Evolutionary conservation across 768 basidiomycete genomes (phyloP), one percentile per base, ranked within the genome.

Genomic region (Kwoniella dejecticola): DNA sequence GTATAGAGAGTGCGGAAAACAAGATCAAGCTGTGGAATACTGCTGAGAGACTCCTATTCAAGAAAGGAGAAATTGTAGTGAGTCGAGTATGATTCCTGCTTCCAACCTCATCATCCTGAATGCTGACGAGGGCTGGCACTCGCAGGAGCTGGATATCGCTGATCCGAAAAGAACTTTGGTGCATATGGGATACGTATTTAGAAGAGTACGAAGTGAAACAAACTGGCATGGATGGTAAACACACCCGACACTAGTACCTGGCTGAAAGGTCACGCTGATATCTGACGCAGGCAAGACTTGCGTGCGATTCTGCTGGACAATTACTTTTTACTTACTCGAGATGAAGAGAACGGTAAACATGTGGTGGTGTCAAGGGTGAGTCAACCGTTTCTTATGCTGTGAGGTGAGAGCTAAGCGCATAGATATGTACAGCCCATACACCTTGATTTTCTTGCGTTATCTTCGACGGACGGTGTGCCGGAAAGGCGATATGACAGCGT

Each of bases 21-120:
- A 91, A 91, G 75, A 91, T 93, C 66, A 91, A 91, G 72, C 87
- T 91, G 62, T 90, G 88, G 87, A 86, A 82, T 53, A 80, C 94
- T 2, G 86, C 85, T 66, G 90, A 94, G 79, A 87, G 84, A 68
- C 74, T 95, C 49, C 78, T 85, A 12, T 90, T 86, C 70, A 85
- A 86, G 70, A 86, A 83, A 64, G 91, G 89, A 24, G 91, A 94
- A 76, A 85, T 93, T 17, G 86, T 91, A 36, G 91, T 90, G 71
- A 62, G 86, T 79, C 2, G 31, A 2, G 23, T 21, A 17, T 41
- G 40, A 23, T 33, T 8, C 31, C 15, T 36, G 33, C 15, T 15
- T 36, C n/a, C n/a, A n/a, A n/a, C n/a, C n/a, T n/a, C n/a, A n/a
- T n/a, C n/a, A n/a, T n/a, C n/a, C n/a, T n/a, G n/a, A n/a, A n/a